Percentiles rank a stretch among this genome's conserved stretches.
Evolutionary conservation across 805 yeast genomes (phyloP).

Genomic region (Metschnikowia peoriensis): DNA sequence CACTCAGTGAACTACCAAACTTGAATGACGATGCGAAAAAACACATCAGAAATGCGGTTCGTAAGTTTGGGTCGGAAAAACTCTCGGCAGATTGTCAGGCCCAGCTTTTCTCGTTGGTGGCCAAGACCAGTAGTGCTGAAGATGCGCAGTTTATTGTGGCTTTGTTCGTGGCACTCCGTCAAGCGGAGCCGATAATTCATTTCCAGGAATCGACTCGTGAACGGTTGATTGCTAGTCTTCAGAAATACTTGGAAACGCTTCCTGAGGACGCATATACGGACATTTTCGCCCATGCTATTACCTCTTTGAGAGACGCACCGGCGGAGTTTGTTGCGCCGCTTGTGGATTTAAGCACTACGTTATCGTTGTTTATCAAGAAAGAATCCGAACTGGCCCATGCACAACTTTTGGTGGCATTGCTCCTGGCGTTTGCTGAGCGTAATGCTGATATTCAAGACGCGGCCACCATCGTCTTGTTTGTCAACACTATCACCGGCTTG

Average conservation of each 20-base stretch:
- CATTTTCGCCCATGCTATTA: constrained; percentile 15
- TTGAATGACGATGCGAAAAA: neutral
- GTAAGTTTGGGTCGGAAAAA: constrained; percentile 8
- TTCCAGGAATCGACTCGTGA: neutral
- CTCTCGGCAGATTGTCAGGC: constrained; percentile 1
- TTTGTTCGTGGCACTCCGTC: constrained; percentile 14
- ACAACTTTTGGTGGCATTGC: constrained; percentile 24
- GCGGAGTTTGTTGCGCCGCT: constrained; percentile 13
- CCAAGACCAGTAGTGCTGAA: constrained; percentile 2
- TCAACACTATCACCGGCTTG: constrained; percentile 34
- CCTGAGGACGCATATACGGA: constrained; percentile 9
- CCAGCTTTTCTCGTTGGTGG: constrained; percentile 10
- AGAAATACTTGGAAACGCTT: constrained; percentile 3
- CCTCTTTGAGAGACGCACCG: constrained; percentile 19
- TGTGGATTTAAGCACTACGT: constrained; percentile 21
- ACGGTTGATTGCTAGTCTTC: neutral
- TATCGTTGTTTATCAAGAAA: constrained; percentile 17
- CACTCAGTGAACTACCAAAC: constrained; percentile 9
- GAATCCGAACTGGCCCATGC: constrained; percentile 9
- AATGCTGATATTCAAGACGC: constrained; percentile 5
- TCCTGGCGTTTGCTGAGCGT: constrained; percentile 24
- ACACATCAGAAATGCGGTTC: constrained; percentile 1
- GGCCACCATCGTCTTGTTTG: constrained; percentile 10
- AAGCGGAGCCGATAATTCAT: neutral
- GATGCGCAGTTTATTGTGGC: constrained; percentile 10